Base-by-base conservation (phyloP, 177 flowering plant species). In the Vitis hybrid region DNA sequence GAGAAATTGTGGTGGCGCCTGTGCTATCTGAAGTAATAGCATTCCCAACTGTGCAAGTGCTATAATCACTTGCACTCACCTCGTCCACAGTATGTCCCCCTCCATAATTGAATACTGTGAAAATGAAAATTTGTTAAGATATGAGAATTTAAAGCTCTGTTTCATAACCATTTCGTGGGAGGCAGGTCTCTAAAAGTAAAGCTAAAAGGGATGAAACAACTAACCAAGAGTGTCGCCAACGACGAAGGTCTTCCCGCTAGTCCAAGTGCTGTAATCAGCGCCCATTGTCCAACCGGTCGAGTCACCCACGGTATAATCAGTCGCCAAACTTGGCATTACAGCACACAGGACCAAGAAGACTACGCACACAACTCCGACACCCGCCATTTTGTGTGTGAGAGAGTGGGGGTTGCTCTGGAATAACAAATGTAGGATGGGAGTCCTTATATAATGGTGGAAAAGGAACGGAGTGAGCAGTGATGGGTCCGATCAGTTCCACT, bases 1-100 rank as follows among this genome's bases (percentile, higher is more conserved):
- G 90, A 20, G 85, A 2, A 58, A 90, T 72, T 16, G 85, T 81
- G 63, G 97, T 87, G 60, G 84, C n/a, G 7, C 97, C 92, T 55
- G 78, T 75, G 71, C 77, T 84, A 68, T 87, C 89, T 1, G 92
- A 16, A n/a, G 65, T 75, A 7, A 94, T 68, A 14, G 92, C 15
- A 63, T 89, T 92, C 10, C 82, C 87, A 2, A 63, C 14, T 0
- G 81, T 77, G 88, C 98, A 94, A 0, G 84, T 12, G 8, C 48
- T 69, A 85, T 94, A 92, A 76, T 90, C 98, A 34, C 77, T 78
- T 19, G 61, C 18, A 19, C 79, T 81, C 72, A 94, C 98, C 78
- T 92, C 97, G 50, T 81, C 86, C 72, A 89, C 97, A 0, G 91
- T 84, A 71, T 94, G 98, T 2, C 87, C 80, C 50, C 80, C 67